These are phyloP conservation scores for Cenchrus americanus DNA, from an alignment of 176 grass and related monocot genomes.

Conservation along the genomic window DNA sequence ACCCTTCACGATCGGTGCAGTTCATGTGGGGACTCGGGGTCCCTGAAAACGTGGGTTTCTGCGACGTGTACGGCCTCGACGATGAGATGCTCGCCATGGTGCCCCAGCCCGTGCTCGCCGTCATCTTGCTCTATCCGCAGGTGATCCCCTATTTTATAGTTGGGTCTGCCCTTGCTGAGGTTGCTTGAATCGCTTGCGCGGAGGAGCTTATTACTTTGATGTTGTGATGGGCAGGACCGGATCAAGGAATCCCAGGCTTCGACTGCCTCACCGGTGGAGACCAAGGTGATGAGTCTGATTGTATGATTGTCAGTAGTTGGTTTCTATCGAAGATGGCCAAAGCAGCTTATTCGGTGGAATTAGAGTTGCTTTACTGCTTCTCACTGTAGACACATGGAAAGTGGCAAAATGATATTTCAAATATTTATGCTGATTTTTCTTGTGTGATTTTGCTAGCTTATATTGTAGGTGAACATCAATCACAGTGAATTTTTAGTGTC, in stretches of 20 bases:
- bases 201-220: background rate
- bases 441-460: background rate
- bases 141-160: slow-evolving; percentile 26
- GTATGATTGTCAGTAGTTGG: background rate
- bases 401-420: background rate
- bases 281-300: slow-evolving; percentile 33
- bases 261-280: background rate
- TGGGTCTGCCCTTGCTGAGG: background rate
- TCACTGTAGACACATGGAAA: background rate
- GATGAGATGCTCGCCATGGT: slow-evolving; percentile 83
- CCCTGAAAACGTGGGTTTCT: slow-evolving; percentile 68
- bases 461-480: background rate
- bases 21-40: slow-evolving; percentile 85
- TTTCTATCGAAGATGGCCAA: background rate
- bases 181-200: background rate
- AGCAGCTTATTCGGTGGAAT: background rate
- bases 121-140: slow-evolving; percentile 79
- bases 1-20: slow-evolving; percentile 31
- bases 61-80: slow-evolving; percentile 87
- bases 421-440: background rate
- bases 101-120: slow-evolving; percentile 81
- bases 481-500: background rate
- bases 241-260: slow-evolving; percentile 46
- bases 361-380: background rate
- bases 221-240: slow-evolving; percentile 22